phyloP scores from a whole-genome alignment of 1,284 basidiomycete species.

The Puccinia hordei region DNA sequence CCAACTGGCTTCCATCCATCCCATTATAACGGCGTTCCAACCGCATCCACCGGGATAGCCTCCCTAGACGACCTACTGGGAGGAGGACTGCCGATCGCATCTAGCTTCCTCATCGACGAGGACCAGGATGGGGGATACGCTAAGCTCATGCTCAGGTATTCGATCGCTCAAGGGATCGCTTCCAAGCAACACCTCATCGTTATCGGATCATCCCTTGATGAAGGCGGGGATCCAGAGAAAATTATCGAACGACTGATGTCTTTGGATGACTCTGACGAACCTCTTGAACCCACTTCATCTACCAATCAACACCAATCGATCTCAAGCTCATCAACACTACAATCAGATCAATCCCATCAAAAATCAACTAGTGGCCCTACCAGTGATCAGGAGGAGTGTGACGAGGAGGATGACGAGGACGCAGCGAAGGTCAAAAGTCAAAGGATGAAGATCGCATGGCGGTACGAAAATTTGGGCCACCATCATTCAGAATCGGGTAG shows the following conservation, averaged over 20 bases:
- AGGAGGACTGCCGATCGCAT: slow-evolving; percentile 84
- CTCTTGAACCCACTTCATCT: neutral
- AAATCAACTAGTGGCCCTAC: neutral
- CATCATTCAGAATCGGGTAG: slow-evolving; percentile 39
- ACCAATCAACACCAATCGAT: neutral
- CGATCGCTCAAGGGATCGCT: slow-evolving; percentile 79
- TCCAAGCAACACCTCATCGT: slow-evolving; percentile 71
- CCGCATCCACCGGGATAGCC: slow-evolving; percentile 77
- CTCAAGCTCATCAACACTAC: neutral
- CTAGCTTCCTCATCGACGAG: slow-evolving; percentile 71
- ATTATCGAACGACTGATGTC: slow-evolving; percentile 56
- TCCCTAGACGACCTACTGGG: slow-evolving; percentile 95
- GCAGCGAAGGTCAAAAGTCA: slow-evolving; percentile 4
- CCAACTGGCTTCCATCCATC: slow-evolving; percentile 39
- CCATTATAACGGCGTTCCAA: slow-evolving; percentile 44
- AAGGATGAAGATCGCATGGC: slow-evolving; percentile 49
- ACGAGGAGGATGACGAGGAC: slow-evolving; percentile 20
- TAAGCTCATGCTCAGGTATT: slow-evolving; percentile 83
- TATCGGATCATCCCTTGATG: slow-evolving; percentile 62
- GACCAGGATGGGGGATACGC: slow-evolving; percentile 83
- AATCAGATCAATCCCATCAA: neutral
- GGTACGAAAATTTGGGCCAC: slow-evolving; percentile 46
- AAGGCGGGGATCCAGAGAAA: slow-evolving; percentile 63
- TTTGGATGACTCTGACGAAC: slow-evolving; percentile 5
- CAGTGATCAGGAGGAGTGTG: neutral